Percentiles rank a stretch among this genome's conserved stretches.
Conservation (phyloP, 805 yeast species). For the Kazachstania africana region DNA sequence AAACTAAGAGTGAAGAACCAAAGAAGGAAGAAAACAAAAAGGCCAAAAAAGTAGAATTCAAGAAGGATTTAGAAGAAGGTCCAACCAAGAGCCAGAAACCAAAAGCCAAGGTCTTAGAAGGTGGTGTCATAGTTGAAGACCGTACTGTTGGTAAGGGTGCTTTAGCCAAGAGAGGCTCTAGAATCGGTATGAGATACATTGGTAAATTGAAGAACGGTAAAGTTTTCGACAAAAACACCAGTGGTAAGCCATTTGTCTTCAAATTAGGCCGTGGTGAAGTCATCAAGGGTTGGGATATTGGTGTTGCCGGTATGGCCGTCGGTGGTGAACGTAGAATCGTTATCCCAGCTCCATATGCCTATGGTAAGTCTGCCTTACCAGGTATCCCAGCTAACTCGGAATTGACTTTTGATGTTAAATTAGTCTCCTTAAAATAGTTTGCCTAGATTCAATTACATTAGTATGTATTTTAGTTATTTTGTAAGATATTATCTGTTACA, state of each 20-base stretch:
- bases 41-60: slow-evolving; percentile 78
- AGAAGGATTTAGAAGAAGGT: slow-evolving; percentile 87
- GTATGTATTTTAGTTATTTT: slow-evolving; percentile 37
- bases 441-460: no score
- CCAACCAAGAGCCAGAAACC: slow-evolving; percentile 56
- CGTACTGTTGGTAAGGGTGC: slow-evolving; percentile 82
- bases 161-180: slow-evolving; percentile 76
- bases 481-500: no score
- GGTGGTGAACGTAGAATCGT: slow-evolving; percentile 98
- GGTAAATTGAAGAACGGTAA: slow-evolving; percentile 96
- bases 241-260: slow-evolving; percentile 91
- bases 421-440: slow-evolving; percentile 71
- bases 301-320: slow-evolving; percentile 96
- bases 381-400: slow-evolving; percentile 98
- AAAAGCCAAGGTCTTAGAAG: slow-evolving; percentile 71
- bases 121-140: slow-evolving; percentile 92
- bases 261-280: slow-evolving; percentile 95
- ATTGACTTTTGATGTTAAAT: slow-evolving; percentile 90
- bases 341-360: slow-evolving; percentile 93
- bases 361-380: slow-evolving; percentile 88
- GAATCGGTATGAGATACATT: slow-evolving; percentile 92
- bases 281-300: slow-evolving; percentile 97
- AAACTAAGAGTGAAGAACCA: slow-evolving; percentile 18
- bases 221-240: slow-evolving; percentile 92
- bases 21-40: slow-evolving; percentile 26